Conservation (phyloP, 768 basidiomycete genomes). For the Psilocybe cubensis region DNA sequence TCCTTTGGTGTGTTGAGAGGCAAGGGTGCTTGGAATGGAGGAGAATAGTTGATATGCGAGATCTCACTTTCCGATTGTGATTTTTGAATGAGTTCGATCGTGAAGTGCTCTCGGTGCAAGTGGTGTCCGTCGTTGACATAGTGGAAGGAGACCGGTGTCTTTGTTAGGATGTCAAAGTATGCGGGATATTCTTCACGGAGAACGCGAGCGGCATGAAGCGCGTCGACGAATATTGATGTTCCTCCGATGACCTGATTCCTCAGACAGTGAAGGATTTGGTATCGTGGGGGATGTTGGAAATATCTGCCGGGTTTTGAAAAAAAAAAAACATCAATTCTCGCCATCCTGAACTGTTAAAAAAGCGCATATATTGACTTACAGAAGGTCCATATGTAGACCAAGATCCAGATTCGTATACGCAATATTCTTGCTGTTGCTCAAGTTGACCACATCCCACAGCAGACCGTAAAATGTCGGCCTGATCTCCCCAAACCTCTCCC, state of each 20-base stretch:
- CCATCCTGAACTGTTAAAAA: neutral
- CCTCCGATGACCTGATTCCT: slow-evolving; percentile 86
- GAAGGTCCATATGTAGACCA: slow-evolving; percentile 89
- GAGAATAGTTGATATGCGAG: slow-evolving; percentile 85
- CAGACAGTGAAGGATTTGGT: slow-evolving; percentile 91
- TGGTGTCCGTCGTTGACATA: slow-evolving; percentile 93
- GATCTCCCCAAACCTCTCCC: slow-evolving; percentile 71
- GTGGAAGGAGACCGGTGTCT: slow-evolving; percentile 79
- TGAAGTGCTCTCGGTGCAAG: slow-evolving; percentile 71
- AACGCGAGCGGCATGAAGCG: slow-evolving; percentile 60
- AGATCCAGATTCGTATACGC: slow-evolving; percentile 93
- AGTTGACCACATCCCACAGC: slow-evolving; percentile 85
- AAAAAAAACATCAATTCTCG: neutral
- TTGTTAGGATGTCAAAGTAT: slow-evolving; percentile 61
- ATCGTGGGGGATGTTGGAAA: slow-evolving; percentile 88
- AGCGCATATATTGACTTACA: slow-evolving; percentile 55
- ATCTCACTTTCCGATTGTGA: slow-evolving; percentile 37
- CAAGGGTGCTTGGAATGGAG: slow-evolving; percentile 92
- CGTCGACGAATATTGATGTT: slow-evolving; percentile 85
- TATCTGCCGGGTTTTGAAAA: slow-evolving; percentile 67
- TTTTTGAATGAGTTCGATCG: slow-evolving; percentile 62
- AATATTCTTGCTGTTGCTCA: slow-evolving; percentile 80
- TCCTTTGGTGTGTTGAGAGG: slow-evolving; percentile 50
- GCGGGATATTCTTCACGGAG: slow-evolving; percentile 50
- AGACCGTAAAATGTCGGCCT: slow-evolving; percentile 89